Evolutionary conservation across 2,329 filamentous ascomycete genomes (phyloP).

Genomic region (Colletotrichum costaricense): DNA sequence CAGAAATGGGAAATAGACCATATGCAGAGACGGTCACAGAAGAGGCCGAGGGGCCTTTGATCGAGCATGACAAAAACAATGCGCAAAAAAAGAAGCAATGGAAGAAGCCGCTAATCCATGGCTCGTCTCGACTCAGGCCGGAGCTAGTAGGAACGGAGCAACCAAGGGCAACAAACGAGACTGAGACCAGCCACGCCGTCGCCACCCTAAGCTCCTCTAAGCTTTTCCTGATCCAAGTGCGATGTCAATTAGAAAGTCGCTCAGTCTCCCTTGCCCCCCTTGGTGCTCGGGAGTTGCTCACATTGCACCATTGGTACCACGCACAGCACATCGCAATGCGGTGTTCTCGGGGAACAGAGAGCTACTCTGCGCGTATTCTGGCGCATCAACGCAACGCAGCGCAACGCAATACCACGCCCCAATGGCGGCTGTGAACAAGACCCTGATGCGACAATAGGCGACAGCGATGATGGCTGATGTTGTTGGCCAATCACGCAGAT

Average conservation of each 20-base stretch:
- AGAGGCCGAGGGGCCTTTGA: background rate
- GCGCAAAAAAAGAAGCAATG: constrained; percentile 28
- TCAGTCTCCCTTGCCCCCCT: background rate
- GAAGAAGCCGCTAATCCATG: constrained; percentile 19
- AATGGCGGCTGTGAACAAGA: background rate
- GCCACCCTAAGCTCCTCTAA: constrained; percentile 17
- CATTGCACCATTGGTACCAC: background rate
- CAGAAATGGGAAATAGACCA: background rate
- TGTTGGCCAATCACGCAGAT: constrained; percentile 17
- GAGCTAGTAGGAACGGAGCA: constrained; percentile 12
- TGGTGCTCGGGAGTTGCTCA: background rate
- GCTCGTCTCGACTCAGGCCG: constrained; percentile 17
- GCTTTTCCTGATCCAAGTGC: background rate
- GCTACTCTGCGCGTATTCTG: background rate
- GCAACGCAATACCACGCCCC: background rate
- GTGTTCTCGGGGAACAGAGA: background rate
- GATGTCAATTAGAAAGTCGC: background rate
- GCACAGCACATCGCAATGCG: background rate
- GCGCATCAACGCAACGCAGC: background rate
- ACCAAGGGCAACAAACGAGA: background rate
- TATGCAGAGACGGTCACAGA: background rate
- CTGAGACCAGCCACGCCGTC: constrained; percentile 25
- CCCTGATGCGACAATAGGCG: background rate
- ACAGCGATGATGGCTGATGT: constrained; percentile 8
- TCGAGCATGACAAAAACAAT: background rate